Evolutionary conservation across 495 filamentous ascomycete genomes (phyloP).

Genomic region (Penicillium angulare): DNA sequence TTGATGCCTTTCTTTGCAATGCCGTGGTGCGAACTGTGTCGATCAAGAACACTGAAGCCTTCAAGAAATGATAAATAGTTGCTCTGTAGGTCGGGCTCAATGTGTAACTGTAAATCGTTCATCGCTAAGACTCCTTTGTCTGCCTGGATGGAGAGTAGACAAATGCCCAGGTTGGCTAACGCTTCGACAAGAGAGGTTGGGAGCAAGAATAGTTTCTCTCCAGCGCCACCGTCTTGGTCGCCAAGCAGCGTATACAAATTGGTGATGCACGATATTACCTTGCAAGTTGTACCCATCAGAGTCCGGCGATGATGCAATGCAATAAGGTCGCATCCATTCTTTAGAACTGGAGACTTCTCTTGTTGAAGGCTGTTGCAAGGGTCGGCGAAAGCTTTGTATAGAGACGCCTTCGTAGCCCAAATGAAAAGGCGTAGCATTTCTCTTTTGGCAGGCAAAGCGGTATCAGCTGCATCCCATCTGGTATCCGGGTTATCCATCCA

Average conservation of each 20-base stretch:
- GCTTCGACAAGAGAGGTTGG: slow-evolving; percentile 12
- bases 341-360: neutral
- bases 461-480: slow-evolving; percentile 9
- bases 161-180: slow-evolving; percentile 12
- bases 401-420: slow-evolving; percentile 6
- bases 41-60: slow-evolving; percentile 10
- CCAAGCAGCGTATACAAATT: slow-evolving; percentile 9
- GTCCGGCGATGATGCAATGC: slow-evolving; percentile 17
- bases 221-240: slow-evolving; percentile 3
- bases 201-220: slow-evolving; percentile 11
- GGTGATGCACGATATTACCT: slow-evolving; percentile 8
- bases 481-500: slow-evolving; percentile 14
- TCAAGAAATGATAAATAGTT: slow-evolving; percentile 9
- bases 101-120: slow-evolving; percentile 9
- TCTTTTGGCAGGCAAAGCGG: slow-evolving; percentile 10
- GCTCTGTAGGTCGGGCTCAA: slow-evolving; percentile 5
- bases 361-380: slow-evolving; percentile 16
- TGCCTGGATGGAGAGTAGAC: slow-evolving; percentile 15
- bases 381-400: slow-evolving; percentile 18
- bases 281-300: slow-evolving; percentile 12
- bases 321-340: slow-evolving; percentile 10
- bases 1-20: slow-evolving; percentile 10
- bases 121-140: slow-evolving; percentile 4
- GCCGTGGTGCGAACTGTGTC: slow-evolving; percentile 5
- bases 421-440: slow-evolving; percentile 15